Base-by-base conservation (phyloP, 1,284 basidiomycete species). In the Caloboletus inedulis region DNA sequence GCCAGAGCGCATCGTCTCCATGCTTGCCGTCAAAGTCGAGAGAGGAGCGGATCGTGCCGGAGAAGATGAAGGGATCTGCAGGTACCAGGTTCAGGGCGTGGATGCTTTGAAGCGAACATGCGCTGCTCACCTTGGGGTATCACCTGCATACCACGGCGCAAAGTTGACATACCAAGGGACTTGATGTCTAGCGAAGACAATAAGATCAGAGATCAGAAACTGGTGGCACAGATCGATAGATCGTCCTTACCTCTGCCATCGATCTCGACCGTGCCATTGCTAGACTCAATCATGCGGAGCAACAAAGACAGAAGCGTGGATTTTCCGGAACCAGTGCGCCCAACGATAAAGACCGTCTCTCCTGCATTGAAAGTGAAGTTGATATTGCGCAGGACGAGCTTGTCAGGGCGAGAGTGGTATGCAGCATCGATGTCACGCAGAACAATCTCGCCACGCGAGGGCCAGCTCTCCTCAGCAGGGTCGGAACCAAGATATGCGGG, bases 281-380 rank as follows among this genome's bases (percentile, higher is more conserved):
- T 56, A 10, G 62, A 54, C 19, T 68, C 67, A 9, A 69, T 58
- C 63, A 63, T 65, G 37, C 65, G 63, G 25, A 66, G 58, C 29
- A 68, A 54, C 52, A 68, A 44, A 16, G 63, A 68, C 43, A 69
- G 13, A 54, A 98, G 78, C 0, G 94, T 98, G n/a, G 87, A 90
- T 74, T 99, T 98, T 36, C 95, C 94, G 1, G 87, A 90, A 3
- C 95, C 94, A 2, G 89, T 93, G 2, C 87, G 84, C 44, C 95
- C 96, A 49, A 98, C 91, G 61, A 98, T 87, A 72, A 94, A 98
- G 0, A 95, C 97, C 19, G 80, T 91, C 69, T 98, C 94, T 35
- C 81, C 76, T 0, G 91, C 81, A 1, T 94, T 89, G 43, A 99
- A 80, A 77, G 81, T 91, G 56, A 93, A 75, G 27, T 76, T 80